Conservation (phyloP, 2,329 filamentous ascomycete species). For the Aspergillus fijiensis region DNA sequence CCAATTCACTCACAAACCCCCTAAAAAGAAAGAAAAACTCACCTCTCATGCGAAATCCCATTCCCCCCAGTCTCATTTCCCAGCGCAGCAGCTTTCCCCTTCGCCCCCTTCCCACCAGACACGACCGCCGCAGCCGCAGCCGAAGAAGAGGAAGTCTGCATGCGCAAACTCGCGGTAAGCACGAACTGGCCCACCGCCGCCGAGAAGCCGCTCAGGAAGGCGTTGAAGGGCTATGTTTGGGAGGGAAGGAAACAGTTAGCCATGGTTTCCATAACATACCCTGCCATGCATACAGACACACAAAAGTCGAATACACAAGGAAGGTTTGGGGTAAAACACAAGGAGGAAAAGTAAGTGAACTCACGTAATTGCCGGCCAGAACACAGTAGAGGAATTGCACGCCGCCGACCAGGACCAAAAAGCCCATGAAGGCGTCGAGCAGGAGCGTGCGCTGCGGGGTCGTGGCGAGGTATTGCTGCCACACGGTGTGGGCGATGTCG, state of each 20-base stretch:
- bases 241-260: too few relatives aligned
- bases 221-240: slow-evolving; percentile 81
- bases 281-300: too few relatives aligned
- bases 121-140: slow-evolving; percentile 52
- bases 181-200: slow-evolving; percentile 97
- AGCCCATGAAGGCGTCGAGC: slow-evolving; percentile 85
- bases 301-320: not conserved
- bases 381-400: slow-evolving; percentile 94
- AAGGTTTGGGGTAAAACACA: not conserved
- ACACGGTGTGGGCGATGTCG: slow-evolving; percentile 68
- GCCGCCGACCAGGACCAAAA: slow-evolving; percentile 80
- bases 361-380: slow-evolving; percentile 88
- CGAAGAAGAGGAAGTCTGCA: slow-evolving; percentile 64
- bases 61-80: slow-evolving; percentile 2
- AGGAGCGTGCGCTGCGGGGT: slow-evolving; percentile 92
- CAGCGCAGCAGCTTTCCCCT: slow-evolving; percentile 24
- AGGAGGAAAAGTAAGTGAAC: slow-evolving; percentile 40
- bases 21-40: slow-evolving; percentile 13
- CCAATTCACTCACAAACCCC: too few relatives aligned
- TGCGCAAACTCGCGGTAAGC: slow-evolving; percentile 82
- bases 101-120: slow-evolving; percentile 41
- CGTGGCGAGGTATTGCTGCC: slow-evolving; percentile 72
- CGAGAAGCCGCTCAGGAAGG: slow-evolving; percentile 92
- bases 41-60: slow-evolving; percentile 44
- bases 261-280: too few relatives aligned